These are phyloP conservation scores for Apiospora marii DNA, from an alignment of 2,329 filamentous ascomycete species.

Conservation along the genomic window DNA sequence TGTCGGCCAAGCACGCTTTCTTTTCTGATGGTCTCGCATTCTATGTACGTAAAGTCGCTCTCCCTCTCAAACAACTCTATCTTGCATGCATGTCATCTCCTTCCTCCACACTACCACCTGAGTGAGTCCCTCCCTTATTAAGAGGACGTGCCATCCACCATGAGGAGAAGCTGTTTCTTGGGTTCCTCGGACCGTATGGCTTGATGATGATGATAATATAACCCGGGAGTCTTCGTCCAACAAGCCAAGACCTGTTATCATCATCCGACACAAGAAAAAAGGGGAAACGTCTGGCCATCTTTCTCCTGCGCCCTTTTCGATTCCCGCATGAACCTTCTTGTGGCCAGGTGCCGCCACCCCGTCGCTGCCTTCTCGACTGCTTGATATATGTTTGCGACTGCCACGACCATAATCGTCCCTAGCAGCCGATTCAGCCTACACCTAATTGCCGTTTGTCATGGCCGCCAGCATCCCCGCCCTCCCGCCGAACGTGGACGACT, in stretches of 20 bases:
- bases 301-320: background rate
- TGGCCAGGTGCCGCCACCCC: slow-evolving; percentile 12
- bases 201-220: background rate
- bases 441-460: background rate
- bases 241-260: background rate
- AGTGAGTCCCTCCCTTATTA: background rate
- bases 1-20: slow-evolving; percentile 1
- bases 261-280: background rate
- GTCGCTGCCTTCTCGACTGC: background rate
- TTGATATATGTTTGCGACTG: background rate
- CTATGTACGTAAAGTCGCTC: background rate
- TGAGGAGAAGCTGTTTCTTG: background rate
- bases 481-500: slow-evolving; percentile 19
- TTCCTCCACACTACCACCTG: background rate
- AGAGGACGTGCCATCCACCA: background rate
- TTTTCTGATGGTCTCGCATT: background rate
- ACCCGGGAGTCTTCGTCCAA: background rate
- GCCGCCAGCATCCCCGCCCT: background rate
- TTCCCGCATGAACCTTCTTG: background rate
- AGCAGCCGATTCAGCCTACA: background rate
- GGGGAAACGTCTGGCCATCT: background rate
- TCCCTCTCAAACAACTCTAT: background rate
- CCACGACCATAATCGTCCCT: background rate
- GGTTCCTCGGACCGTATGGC: background rate
- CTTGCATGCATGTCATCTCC: background rate